Evolutionary conservation across 768 basidiomycete genomes (phyloP), one percentile per base, ranked within the genome.

Genomic region (Termitomyces sp.): DNA sequence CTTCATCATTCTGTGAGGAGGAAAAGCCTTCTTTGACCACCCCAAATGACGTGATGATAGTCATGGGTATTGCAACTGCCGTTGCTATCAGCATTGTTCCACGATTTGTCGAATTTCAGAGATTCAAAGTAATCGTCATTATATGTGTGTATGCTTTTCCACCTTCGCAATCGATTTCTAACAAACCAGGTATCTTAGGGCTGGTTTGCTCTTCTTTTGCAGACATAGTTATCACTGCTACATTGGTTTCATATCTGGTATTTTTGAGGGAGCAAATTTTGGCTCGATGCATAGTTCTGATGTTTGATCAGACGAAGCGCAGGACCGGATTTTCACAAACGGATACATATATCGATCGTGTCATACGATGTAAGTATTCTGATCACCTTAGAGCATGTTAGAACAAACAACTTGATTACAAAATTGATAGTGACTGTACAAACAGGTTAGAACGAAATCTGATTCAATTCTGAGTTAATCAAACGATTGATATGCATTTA

Each of bases 191-290:
- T 49, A 53, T 50, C 11, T 45, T 74, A 50, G 79, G 81, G 80
- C 70, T 81, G 3, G 73, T 71, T 4, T 69, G 72, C 38, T 74
- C 78, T 8, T 73, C 74, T 3, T 66, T 73, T n/a, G 74, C 72
- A 9, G 79, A 81, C 56, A 60, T 77, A 20, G 36, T 73, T 5
- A 80, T 81, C 48, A 79, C 80, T 4, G 50, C 60, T 31, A 69
- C 75, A 1, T 67, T 82, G 20, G 78, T 78, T 15, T 69, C 65
- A 63, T 72, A 73, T 60, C 65, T 81, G 67, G 81, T 80, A 61
- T 51, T 62, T 60, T 51, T 29, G 17, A 25, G 38, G 12, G 5
- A 17, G 1, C 29, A 17, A 34, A 14, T 43, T 3, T 56, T 5
- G 31, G 45, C 12, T 56, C 14, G 29, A 42, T 32, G 38, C 20